These are phyloP conservation scores for Colletotrichum plurivorum DNA, from an alignment of 2,329 filamentous ascomycete genomes.

Conservation along the genomic window DNA sequence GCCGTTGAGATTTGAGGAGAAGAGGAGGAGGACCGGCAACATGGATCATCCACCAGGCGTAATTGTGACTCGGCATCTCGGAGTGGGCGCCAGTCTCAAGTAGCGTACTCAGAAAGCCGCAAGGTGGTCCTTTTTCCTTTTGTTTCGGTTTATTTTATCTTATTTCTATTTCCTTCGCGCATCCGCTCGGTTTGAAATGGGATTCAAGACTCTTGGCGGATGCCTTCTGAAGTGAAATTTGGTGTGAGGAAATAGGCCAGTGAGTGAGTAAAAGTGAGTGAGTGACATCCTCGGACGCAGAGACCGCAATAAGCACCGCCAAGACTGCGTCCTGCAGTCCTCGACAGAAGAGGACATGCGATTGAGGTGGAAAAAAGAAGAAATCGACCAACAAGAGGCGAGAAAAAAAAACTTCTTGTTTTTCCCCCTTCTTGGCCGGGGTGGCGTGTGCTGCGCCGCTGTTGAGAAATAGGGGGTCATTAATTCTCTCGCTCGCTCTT, in stretches of 20 bases:
- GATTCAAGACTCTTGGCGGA: background rate
- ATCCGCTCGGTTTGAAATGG: conserved; percentile 25
- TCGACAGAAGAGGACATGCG: background rate
- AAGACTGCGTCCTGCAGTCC: background rate
- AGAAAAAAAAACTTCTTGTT: background rate
- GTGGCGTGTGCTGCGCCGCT: conserved; percentile 34
- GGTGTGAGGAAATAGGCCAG: no score
- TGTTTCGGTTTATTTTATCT: conserved; percentile 10
- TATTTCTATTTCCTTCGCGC: background rate
- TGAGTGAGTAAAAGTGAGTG: no score
- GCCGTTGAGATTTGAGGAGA: background rate
- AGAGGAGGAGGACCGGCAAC: background rate
- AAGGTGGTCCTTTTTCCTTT: conserved; percentile 15
- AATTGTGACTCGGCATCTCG: conserved; percentile 3
- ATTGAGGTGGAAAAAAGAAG: background rate
- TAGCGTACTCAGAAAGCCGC: background rate
- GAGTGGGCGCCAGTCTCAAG: background rate
- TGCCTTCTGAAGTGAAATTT: no score
- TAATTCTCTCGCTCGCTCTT: conserved; percentile 6
- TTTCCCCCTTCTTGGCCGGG: conserved; percentile 17
- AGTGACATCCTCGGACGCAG: background rate
- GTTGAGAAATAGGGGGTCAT: conserved; percentile 20
- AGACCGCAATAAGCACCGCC: background rate
- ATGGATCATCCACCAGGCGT: conserved; percentile 12
- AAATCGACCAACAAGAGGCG: background rate